These are phyloP conservation scores for Acanthamoeba royreba DNA, from an alignment of 208 protist genomes.

Conservation along the genomic window DNA sequence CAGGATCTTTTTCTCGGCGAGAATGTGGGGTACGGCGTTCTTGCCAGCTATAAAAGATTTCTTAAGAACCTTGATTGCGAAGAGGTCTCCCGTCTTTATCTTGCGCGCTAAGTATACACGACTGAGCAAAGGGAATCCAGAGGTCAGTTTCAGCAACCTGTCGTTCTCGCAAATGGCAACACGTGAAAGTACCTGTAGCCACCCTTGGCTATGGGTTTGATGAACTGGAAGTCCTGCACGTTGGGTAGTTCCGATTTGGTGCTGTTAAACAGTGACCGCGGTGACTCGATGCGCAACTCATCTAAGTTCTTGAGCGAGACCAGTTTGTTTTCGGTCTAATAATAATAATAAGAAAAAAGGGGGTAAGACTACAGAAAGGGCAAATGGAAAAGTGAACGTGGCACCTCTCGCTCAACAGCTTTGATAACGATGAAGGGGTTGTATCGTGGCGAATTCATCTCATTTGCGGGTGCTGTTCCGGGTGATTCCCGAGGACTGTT, in stretches of 20 bases:
- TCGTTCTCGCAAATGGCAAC: background rate
- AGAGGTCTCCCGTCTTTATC: slow-evolving; percentile 76
- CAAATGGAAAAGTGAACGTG: background rate
- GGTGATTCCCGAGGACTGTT: background rate
- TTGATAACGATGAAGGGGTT: slow-evolving; percentile 17
- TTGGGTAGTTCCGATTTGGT: background rate
- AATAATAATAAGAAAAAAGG: background rate
- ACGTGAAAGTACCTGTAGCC: background rate
- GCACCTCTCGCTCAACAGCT: background rate
- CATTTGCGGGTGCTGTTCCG: background rate
- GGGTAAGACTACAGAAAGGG: background rate
- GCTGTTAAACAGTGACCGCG: background rate
- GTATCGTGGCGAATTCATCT: background rate
- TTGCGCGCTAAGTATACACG: slow-evolving; percentile 69
- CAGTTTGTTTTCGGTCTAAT: background rate
- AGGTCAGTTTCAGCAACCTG: slow-evolving; percentile 54
- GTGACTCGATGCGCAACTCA: background rate
- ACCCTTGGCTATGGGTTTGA: slow-evolving; percentile 76
- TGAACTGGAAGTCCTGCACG: slow-evolving; percentile 75
- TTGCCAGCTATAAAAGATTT: slow-evolving; percentile 74
- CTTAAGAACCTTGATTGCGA: slow-evolving; percentile 80
- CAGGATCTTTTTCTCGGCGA: slow-evolving; percentile 66
- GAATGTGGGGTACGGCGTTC: slow-evolving; percentile 78
- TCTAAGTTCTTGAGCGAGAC: background rate
- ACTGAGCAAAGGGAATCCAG: background rate